Base-by-base conservation (phyloP, 1,284 basidiomycete genomes). In the Microstroma glucosiphilum region DNA sequence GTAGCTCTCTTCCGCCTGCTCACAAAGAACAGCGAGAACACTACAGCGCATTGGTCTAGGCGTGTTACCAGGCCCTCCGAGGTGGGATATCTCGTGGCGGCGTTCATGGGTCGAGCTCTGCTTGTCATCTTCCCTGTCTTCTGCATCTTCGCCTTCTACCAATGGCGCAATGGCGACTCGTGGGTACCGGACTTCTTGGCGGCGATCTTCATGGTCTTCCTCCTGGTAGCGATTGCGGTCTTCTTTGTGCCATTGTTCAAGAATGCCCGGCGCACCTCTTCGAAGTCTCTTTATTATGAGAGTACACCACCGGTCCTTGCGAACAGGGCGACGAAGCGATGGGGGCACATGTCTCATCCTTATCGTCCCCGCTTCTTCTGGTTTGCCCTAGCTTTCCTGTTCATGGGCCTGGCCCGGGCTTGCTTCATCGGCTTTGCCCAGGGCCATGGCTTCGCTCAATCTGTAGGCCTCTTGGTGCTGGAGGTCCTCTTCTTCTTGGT, bases 121-220 rank as follows among this genome's bases (percentile, higher is more conserved):
- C n/a, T 61, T 6, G 56, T 56, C 40, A 13, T 65, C 19, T 51
- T 72, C 19, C 69, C 71, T 8, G 59, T 60, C 30, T 23, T 69
- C 48, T 63, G 74, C 26, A 67, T 75, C n/a, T 72, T 76, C 19
- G 68, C 69, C 26, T 73, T 78, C 53, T 77, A 72, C 67, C 76
- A 78, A 55, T 78, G 71, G 67, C 57, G 65, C n/a, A 60, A 67
- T 12, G 68, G 70, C 12, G 69, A 69, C 49, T 70, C 69, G 40
- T 78, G 76, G 76, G 67, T 72, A 15, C 69, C 75, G 11, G 70
- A 78, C 42, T 51, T 78, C 1, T 48, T 74, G 8, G 75, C 76
- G 2, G 73, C 69, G 12, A 57, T 77, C 41, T 42, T 68, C 8
- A n/a, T 60, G 26, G 60, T 71, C 49, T 66, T 65, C 17, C 51